Evolutionary conservation across 2,329 filamentous ascomycete species (phyloP).

Genomic region (Sporothrix humicola): DNA sequence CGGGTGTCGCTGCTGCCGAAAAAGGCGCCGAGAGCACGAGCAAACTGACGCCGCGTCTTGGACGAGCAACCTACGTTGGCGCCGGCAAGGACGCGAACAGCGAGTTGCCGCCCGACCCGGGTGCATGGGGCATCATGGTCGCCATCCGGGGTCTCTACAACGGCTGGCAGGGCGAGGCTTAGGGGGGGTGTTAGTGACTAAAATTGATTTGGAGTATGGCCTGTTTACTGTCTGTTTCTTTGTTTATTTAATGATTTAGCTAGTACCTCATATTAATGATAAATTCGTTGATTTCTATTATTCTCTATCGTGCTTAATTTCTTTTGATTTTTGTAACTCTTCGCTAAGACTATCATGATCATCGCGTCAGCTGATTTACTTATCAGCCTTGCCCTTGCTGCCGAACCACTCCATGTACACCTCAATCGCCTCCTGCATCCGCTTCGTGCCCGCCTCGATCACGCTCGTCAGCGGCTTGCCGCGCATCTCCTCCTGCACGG

Average conservation of each 20-base stretch:
- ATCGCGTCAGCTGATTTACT: too few species aligned
- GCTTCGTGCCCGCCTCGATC: constrained; percentile 54
- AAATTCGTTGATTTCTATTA: neutral
- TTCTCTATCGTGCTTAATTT: neutral
- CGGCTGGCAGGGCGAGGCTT: constrained; percentile 31
- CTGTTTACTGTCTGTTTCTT: neutral
- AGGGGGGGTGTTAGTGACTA: neutral
- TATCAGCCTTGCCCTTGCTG: constrained; percentile 52
- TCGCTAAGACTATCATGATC: neutral
- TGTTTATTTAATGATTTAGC: neutral
- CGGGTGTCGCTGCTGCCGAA: constrained; percentile 63
- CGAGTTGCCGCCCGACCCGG: constrained; percentile 68
- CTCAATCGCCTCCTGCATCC: constrained; percentile 57
- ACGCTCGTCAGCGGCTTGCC: constrained; percentile 55
- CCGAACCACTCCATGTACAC: constrained; percentile 54
- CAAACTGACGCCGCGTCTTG: constrained; percentile 67
- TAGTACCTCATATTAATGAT: too few species aligned
- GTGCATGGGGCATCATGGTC: constrained; percentile 71
- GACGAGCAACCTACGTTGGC: constrained; percentile 71
- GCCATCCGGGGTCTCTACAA: constrained; percentile 51
- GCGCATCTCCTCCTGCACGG: constrained; percentile 52
- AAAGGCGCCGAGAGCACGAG: constrained; percentile 67
- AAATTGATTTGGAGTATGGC: constrained; percentile 16
- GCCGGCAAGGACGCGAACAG: constrained; percentile 54
- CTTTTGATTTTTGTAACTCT: neutral